Base-by-base conservation (phyloP, 108 stramenopile genomes). In the Skeletonema potamos region DNA sequence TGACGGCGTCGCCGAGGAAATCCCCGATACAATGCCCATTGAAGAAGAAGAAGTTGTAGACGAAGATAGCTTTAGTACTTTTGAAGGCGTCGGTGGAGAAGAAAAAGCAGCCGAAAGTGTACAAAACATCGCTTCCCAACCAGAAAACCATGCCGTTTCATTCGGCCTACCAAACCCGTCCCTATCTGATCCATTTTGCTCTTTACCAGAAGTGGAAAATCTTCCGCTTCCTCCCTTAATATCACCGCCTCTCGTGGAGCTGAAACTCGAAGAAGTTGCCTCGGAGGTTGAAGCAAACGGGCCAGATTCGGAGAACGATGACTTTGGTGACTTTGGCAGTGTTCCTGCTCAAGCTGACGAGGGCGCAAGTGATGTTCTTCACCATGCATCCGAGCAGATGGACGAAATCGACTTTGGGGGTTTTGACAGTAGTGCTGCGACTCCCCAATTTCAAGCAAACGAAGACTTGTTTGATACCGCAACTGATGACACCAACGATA, bases 361-460 rank as follows among this genome's bases (percentile, higher is more conserved):
- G 5, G 64, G 27, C 24, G 22, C 20, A 17, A 2, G 62, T 11
- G 9, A 18, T 13, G 20, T 15, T 28, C 27, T n/a, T n/a, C 2
- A 27, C 56, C 58, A 36, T 37, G 27, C 33, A 27, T 24, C 56
- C 13, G 9, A 39, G 27, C 24, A 34, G 12, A 46, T 33, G 6
- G 62, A 76, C 1, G 72, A 72, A 18, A 72, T 68, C 18, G 80
- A 67, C 33, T 85, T 85, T 73, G 81, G 81, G 37, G 77, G 68
- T 18, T 82, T 85, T 81, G 61, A 46, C 63, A 54, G 28, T 12
- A 59, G 36, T n/a, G 29, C 37, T 59, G n/a, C 33, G 18, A 18
- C 48, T 0, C 48, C 22, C 9, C 48, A 24, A 51, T 18, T 51
- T 51, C 48, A 51, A 22, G 18, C 22, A 51, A 51, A 20, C 22